Conservation (phyloP, 2,329 filamentous ascomycete species). For the Fusarium setosum region DNA sequence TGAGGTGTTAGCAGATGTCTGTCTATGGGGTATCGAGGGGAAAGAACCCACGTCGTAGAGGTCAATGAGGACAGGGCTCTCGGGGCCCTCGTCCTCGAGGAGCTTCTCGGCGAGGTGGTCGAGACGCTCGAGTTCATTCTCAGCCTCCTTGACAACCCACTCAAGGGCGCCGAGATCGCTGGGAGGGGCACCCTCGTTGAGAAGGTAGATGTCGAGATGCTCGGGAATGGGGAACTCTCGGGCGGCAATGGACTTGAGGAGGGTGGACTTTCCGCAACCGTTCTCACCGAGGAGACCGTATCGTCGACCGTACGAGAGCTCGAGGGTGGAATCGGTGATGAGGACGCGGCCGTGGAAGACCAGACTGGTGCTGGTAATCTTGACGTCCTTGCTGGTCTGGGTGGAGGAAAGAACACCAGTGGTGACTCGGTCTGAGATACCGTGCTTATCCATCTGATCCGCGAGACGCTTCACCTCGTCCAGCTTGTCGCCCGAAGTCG, state of each 20-base stretch:
- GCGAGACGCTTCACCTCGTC: constrained; percentile 88
- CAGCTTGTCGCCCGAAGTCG: constrained; percentile 77
- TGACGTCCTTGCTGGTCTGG: constrained; percentile 89
- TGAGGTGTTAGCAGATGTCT: constrained; percentile 30
- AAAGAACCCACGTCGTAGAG: constrained; percentile 84
- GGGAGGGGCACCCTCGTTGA: constrained; percentile 95
- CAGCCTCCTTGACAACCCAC: constrained; percentile 96
- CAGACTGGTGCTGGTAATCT: constrained; percentile 92
- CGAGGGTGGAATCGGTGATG: constrained; percentile 92
- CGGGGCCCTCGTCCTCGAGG: constrained; percentile 91
- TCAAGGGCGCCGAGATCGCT: constrained; percentile 91
- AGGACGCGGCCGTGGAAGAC: constrained; percentile 99
- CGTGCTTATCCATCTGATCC: constrained; percentile 94
- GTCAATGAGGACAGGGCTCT: constrained; percentile 90
- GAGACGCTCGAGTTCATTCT: constrained; percentile 90
- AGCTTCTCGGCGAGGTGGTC: constrained; percentile 91
- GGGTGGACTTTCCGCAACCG: constrained; percentile 98
- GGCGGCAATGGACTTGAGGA: constrained; percentile 92
- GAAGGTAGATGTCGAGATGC: constrained; percentile 96
- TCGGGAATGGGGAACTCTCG: constrained; percentile 97
- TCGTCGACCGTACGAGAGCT: constrained; percentile 90
- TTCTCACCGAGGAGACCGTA: constrained; percentile 98
- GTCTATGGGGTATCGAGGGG: not conserved
- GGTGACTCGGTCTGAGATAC: constrained; percentile 96
- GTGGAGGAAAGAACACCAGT: constrained; percentile 95